Percentiles rank a stretch among this genome's conserved stretches.
Conservation (phyloP, 1,139 yeast species). For the Wickerhamomyces sp. region DNA sequence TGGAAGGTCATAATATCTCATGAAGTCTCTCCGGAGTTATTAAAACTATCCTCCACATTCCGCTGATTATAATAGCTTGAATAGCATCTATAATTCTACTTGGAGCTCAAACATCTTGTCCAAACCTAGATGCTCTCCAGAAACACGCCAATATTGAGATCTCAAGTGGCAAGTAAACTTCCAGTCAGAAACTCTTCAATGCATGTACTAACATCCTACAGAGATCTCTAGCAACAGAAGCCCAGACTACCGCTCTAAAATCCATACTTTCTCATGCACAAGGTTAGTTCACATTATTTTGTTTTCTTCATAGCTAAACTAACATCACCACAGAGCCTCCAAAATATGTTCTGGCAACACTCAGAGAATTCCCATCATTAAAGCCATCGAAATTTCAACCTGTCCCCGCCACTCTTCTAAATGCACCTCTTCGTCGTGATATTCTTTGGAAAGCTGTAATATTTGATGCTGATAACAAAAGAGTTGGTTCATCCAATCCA, state of each 20-base stretch:
- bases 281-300: constrained; percentile 9
- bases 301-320: constrained; percentile 1
- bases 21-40: too few species aligned
- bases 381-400: constrained; percentile 80
- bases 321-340: constrained; percentile 47
- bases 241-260: constrained; percentile 8
- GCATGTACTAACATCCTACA: constrained; percentile 8
- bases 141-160: background rate
- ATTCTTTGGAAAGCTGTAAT: constrained; percentile 91
- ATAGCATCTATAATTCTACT: too few species aligned
- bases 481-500: constrained; percentile 87
- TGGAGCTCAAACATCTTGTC: too few species aligned
- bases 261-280: constrained; percentile 13
- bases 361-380: constrained; percentile 81
- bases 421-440: constrained; percentile 81
- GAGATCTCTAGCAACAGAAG: constrained; percentile 18
- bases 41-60: too few species aligned
- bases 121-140: too few species aligned
- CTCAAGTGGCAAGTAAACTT: constrained; percentile 1
- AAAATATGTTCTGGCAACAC: constrained; percentile 70
- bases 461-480: constrained; percentile 81
- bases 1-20: too few species aligned
- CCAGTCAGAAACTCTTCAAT: background rate
- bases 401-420: constrained; percentile 62
- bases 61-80: too few species aligned